Evolutionary conservation across 495 filamentous ascomycete species (phyloP).

Genomic region (Venustampulla echinocandica): DNA sequence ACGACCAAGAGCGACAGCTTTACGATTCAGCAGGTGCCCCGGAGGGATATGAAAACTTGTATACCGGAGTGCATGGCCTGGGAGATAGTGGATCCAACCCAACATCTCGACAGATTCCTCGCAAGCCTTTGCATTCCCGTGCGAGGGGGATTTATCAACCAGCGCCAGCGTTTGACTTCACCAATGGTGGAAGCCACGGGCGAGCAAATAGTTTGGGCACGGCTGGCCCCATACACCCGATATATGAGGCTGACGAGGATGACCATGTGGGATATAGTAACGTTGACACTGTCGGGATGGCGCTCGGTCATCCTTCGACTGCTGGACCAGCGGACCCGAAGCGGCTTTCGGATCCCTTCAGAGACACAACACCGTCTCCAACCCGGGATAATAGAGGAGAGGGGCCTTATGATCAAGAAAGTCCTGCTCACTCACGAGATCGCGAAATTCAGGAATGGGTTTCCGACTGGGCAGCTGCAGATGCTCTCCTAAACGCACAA

Average conservation of each 20-base stretch:
- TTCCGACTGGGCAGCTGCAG: constrained; percentile 48
- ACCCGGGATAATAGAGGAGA: neutral
- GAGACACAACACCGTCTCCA: constrained; percentile 11
- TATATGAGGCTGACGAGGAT: constrained; percentile 62
- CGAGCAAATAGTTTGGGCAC: constrained; percentile 20
- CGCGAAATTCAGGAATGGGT: constrained; percentile 53
- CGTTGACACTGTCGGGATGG: constrained; percentile 22
- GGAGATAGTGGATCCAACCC: constrained; percentile 8
- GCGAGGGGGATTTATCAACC: constrained; percentile 33
- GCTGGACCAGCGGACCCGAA: constrained; percentile 11
- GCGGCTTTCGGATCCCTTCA: constrained; percentile 26
- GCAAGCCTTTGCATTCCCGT: constrained; percentile 32
- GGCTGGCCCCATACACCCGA: constrained; percentile 42
- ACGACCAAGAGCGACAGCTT: neutral
- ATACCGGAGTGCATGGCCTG: constrained; percentile 9
- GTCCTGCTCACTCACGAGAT: constrained; percentile 13
- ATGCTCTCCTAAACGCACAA: constrained; percentile 33
- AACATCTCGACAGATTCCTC: constrained; percentile 14
- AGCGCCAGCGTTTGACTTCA: constrained; percentile 22
- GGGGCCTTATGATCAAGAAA: constrained; percentile 8
- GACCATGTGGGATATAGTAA: constrained; percentile 29
- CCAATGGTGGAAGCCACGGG: constrained; percentile 1
- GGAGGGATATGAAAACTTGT: constrained; percentile 17
- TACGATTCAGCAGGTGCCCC: constrained; percentile 9
- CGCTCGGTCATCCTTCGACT: constrained; percentile 17